These are phyloP conservation scores for Cocos nucifera DNA, from an alignment of 176 grass and related monocot species.

Conservation along the genomic window DNA sequence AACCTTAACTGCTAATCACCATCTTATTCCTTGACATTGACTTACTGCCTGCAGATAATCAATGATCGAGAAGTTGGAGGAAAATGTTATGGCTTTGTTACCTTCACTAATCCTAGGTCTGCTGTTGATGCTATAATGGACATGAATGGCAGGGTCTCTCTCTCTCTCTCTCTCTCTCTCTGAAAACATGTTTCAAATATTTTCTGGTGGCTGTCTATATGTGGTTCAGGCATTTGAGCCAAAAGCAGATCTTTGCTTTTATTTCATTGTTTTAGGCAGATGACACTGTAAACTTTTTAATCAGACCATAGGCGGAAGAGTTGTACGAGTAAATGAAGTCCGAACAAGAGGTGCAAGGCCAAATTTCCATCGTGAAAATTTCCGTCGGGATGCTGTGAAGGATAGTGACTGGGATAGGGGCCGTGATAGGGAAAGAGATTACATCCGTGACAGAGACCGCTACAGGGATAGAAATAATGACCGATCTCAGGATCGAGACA, in stretches of 20 bases:
- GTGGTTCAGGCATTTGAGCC: no score
- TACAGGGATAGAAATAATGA: slow-evolving; percentile 56
- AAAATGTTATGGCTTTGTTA: slow-evolving; percentile 82
- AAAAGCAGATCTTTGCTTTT: not conserved
- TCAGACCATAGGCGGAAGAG: slow-evolving; percentile 58
- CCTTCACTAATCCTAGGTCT: slow-evolving; percentile 57
- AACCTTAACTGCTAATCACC: not conserved
- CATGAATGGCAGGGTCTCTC: slow-evolving; percentile 77
- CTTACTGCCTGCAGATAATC: slow-evolving; percentile 48
- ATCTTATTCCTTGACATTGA: not conserved
- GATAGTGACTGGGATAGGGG: slow-evolving; percentile 49
- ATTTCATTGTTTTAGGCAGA: not conserved
- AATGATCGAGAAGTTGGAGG: slow-evolving; percentile 75
- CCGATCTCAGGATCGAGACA: slow-evolving; percentile 50
- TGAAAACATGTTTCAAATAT: no score
- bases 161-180: not conserved
- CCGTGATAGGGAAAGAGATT: slow-evolving; percentile 61
- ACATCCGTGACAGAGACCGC: slow-evolving; percentile 49
- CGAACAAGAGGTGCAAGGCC: slow-evolving; percentile 52
- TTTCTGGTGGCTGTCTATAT: no score
- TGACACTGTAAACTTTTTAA: slow-evolving; percentile 13
- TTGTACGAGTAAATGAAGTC: slow-evolving; percentile 81
- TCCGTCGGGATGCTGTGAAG: slow-evolving; percentile 53
- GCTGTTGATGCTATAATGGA: slow-evolving; percentile 56
- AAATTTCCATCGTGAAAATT: slow-evolving; percentile 54